phyloP scores from a whole-genome alignment of 352 stramenopile species.

The Phytopythium cucurbitacearum region DNA sequence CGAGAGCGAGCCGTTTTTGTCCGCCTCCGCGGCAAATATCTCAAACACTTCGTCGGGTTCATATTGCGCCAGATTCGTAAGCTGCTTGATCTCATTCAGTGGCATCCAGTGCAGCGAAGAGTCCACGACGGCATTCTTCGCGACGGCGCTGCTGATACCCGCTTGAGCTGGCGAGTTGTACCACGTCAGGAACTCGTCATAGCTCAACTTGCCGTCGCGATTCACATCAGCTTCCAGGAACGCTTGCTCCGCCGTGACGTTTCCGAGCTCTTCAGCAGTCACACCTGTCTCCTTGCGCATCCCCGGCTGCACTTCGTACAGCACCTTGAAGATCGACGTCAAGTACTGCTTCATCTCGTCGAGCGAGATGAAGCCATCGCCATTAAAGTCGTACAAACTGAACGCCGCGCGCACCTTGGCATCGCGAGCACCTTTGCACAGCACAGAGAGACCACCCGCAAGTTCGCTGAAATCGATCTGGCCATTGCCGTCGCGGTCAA shows the following conservation, averaged over 20 bases:
- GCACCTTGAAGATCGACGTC: constrained; percentile 82
- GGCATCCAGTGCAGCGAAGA: constrained; percentile 79
- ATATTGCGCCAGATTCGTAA: constrained; percentile 76
- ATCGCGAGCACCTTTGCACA: constrained; percentile 77
- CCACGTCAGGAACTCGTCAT: constrained; percentile 86
- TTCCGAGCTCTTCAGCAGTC: constrained; percentile 64
- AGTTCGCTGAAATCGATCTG: constrained; percentile 87
- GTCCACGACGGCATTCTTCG: constrained; percentile 70
- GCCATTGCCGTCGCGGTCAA: constrained; percentile 74
- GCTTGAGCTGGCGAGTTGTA: constrained; percentile 71
- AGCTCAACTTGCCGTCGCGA: constrained; percentile 77
- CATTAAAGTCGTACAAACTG: constrained; percentile 83
- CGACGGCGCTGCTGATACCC: constrained; percentile 62
- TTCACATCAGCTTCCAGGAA: constrained; percentile 84
- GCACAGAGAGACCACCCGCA: constrained; percentile 73
- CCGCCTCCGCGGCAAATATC: constrained; percentile 74
- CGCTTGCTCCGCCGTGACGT: constrained; percentile 80
- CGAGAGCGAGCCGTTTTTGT: constrained; percentile 68
- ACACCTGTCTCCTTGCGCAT: constrained; percentile 65
- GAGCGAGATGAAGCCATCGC: constrained; percentile 78
- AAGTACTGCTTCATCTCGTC: constrained; percentile 88
- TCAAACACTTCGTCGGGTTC: constrained; percentile 85
- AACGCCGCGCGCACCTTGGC: constrained; percentile 85
- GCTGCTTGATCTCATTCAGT: constrained; percentile 75
- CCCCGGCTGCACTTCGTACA: constrained; percentile 81